Evolutionary conservation across 2,329 filamentous ascomycete species (phyloP), one percentile per base, ranked within the genome.

Genomic region (Apiospora rasikravindrae): DNA sequence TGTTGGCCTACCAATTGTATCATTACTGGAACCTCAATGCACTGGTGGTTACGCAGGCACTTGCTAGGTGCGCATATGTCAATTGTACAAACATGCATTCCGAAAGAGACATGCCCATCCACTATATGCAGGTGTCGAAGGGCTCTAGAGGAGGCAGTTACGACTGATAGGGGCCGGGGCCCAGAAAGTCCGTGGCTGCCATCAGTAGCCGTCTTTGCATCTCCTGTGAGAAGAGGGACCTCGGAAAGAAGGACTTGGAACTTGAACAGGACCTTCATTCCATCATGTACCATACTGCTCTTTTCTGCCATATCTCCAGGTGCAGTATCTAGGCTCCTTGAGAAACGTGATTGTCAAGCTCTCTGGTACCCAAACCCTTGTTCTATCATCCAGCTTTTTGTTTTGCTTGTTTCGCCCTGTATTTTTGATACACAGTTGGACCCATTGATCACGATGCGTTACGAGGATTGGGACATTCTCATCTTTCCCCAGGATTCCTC

Each of bases 391-490:
- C 24, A n/a, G n/a, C n/a, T 44, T 33, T 14, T 67, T 26, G 29
- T 68, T 47, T 24, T 47, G 42, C 26, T 29, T 68, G 66, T n/a
- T 68, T 68, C 40, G 29, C 22, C 10, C 22, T 47, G 33, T 47
- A 42, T 69, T 19, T 19, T 11, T 10, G 33, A 40, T 24, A 64
- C 57, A 22, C 57, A 24, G 11, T 19, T 75, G 73, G 72, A 71
- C 73, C 72, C 61, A 2, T 69, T 73, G 40, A 72, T 70, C 81
- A 86, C 77, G 74, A 97, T 97, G 94, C 91, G 94, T 73, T 97
- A 93, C 86, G 89, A 94, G 77, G 91, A 94, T 78, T 97, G 94
- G 94, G 94, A 97, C 78, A 88, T 96, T 71, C 89, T 97, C 61
- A 86, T 97, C 73, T 97, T 97, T 80, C 92, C 93, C 0, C 82